Conservation (phyloP, 73 alveolate species). For the Effrenium voratum region DNA sequence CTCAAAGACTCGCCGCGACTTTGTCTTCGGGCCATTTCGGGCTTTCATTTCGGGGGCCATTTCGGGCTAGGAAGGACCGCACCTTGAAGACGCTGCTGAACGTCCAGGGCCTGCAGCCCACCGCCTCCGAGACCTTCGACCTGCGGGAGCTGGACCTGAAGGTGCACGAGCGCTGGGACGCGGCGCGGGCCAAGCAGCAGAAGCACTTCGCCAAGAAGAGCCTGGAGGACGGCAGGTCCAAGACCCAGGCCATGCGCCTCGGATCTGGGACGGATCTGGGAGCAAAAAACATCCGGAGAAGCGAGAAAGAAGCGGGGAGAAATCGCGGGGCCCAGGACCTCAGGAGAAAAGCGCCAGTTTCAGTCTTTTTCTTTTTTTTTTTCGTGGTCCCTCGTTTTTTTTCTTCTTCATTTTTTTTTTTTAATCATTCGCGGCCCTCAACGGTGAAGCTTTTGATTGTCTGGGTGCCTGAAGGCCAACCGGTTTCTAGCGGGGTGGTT, state of each 20-base stretch:
- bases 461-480: too few relatives aligned
- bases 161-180: neutral
- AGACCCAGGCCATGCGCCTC: neutral
- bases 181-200: neutral
- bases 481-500: too few relatives aligned
- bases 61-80: neutral
- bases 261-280: neutral
- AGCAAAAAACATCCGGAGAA: neutral
- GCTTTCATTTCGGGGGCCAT: neutral
- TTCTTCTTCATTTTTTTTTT: neutral
- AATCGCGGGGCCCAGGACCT: too few relatives aligned
- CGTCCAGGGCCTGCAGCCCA: neutral
- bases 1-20: too few relatives aligned
- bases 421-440: neutral
- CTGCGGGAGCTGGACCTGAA: neutral
- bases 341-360: neutral
- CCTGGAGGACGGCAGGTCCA: neutral
- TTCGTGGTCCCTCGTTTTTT: neutral
- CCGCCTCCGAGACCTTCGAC: neutral
- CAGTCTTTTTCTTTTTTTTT: neutral
- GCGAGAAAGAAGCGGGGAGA: neutral
- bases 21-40: neutral
- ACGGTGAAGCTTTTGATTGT: too few relatives aligned
- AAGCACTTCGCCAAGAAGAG: neutral
- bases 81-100: neutral